Evolutionary conservation across 345 rosid species (phyloP).

Genomic region (Rhodamnia rubescens): DNA sequence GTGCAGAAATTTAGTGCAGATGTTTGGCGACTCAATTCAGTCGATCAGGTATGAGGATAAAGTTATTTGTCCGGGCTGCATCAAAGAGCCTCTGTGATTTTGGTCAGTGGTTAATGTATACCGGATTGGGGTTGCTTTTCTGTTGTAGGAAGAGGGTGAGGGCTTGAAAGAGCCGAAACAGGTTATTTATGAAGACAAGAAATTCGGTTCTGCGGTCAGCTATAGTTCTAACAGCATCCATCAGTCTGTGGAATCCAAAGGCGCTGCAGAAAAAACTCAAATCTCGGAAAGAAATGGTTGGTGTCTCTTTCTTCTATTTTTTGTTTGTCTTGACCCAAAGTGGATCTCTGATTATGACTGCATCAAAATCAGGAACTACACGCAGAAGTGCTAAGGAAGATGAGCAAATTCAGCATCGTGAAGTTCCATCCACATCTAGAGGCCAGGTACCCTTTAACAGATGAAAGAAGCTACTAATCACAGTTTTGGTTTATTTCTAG

Average conservation of each 20-base stretch:
- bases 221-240: conserved; percentile 10
- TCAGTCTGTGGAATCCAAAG: conserved; percentile 12
- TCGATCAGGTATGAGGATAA: conserved; percentile 42
- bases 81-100: background rate
- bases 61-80: background rate
- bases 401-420: conserved; percentile 15
- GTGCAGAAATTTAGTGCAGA: conserved; percentile 51
- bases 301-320: background rate
- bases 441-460: conserved; percentile 26
- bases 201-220: conserved; percentile 25
- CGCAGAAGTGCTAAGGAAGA: conserved; percentile 16
- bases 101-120: background rate
- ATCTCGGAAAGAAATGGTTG: conserved; percentile 29
- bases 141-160: conserved; percentile 50
- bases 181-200: conserved; percentile 44
- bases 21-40: conserved; percentile 34
- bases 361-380: conserved; percentile 29
- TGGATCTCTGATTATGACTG: background rate
- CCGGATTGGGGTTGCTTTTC: background rate
- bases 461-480: background rate
- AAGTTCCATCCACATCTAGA: conserved; percentile 8
- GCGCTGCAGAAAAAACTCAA: conserved; percentile 10
- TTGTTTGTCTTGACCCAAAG: background rate
- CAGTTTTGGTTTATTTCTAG: background rate
- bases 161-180: conserved; percentile 61